Percentiles rank a stretch among this genome's conserved stretches.
Conservation (phyloP, 169 alveolate species). For the Plasmodium cynomolgi region DNA sequence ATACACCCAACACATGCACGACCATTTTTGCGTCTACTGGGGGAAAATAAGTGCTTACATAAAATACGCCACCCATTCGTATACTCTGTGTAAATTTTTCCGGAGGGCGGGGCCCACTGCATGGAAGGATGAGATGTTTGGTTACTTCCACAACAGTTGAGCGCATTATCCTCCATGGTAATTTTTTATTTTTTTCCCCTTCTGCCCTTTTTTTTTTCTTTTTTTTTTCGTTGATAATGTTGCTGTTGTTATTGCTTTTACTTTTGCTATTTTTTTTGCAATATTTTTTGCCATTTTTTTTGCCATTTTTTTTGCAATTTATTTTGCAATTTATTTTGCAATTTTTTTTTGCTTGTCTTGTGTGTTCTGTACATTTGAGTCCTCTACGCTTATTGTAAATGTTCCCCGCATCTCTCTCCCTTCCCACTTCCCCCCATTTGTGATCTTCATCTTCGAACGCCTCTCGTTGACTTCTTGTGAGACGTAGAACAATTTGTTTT, state of each 20-base stretch:
- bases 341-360: background rate
- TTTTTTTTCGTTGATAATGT: background rate
- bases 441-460: background rate
- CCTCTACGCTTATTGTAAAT: background rate
- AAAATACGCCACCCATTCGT: background rate
- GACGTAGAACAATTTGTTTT: background rate
- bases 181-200: background rate
- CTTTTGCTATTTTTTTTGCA: background rate
- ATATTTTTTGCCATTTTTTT: background rate
- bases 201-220: too few species aligned
- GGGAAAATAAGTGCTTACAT: background rate
- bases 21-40: background rate
- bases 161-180: background rate
- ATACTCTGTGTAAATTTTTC: background rate
- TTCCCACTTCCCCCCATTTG: background rate
- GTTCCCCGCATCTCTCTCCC: background rate
- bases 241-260: too few species aligned
- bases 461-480: background rate
- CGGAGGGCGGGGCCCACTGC: background rate
- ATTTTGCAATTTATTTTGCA: background rate
- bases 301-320: background rate
- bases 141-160: background rate
- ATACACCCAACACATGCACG: background rate
- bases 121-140: background rate
- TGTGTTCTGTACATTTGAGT: background rate